Conservation (phyloP, 352 stramenopile species). For the Phytophthora pinifolia region DNA sequence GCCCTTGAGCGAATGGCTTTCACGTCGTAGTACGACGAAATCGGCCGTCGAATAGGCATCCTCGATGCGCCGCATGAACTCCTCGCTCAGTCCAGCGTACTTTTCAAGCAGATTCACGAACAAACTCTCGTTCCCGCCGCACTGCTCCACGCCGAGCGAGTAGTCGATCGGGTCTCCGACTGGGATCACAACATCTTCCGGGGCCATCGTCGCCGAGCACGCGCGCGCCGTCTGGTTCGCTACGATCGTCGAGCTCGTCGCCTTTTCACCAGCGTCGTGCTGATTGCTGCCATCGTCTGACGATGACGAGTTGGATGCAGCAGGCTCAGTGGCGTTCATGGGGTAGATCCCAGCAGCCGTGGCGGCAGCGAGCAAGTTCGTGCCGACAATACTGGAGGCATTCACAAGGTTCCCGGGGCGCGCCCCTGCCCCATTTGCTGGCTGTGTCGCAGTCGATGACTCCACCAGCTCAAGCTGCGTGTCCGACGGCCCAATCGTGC, state of each 20-base stretch:
- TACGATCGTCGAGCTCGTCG: slow-evolving; percentile 27
- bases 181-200: slow-evolving; percentile 74
- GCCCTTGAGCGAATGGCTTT: slow-evolving; percentile 88
- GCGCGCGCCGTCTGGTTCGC: slow-evolving; percentile 41
- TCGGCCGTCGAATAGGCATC: slow-evolving; percentile 50
- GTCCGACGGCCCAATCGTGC: slow-evolving; percentile 26
- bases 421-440: slow-evolving; percentile 4
- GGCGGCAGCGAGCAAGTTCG: slow-evolving; percentile 36
- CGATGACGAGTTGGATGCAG: slow-evolving; percentile 17
- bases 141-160: slow-evolving; percentile 77
- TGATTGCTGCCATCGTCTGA: slow-evolving; percentile 25
- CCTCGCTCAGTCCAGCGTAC: slow-evolving; percentile 67
- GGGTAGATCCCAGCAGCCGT: slow-evolving; percentile 40
- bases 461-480: slow-evolving; percentile 6
- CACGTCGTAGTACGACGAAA: slow-evolving; percentile 64
- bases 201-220: slow-evolving; percentile 43
- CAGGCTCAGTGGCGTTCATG: slow-evolving; percentile 22
- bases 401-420: slow-evolving; percentile 36
- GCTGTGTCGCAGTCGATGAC: slow-evolving; percentile 22
- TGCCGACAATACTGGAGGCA: slow-evolving; percentile 40
- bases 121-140: slow-evolving; percentile 76
- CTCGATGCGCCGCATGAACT: slow-evolving; percentile 80
- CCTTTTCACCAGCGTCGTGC: slow-evolving; percentile 24
- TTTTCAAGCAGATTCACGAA: slow-evolving; percentile 85
- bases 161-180: slow-evolving; percentile 83